Percentiles rank a stretch among this genome's conserved stretches.
Conservation (phyloP, 2,329 filamentous ascomycete species). For the Chrysosporium keratinophilum region DNA sequence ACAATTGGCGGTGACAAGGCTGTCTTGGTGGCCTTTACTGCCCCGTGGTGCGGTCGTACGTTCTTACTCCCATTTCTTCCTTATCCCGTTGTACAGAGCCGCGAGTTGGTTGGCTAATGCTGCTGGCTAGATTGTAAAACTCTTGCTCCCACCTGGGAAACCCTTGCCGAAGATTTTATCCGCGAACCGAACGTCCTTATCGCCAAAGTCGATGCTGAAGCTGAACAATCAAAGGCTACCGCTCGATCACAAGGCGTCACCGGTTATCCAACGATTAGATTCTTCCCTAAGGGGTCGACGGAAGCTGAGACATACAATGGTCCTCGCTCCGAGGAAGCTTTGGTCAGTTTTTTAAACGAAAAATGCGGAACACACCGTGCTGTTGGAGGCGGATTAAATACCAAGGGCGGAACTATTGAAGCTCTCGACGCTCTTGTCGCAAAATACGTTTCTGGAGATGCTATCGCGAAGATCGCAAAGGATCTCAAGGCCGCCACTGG, state of each 20-base stretch:
- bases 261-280: conserved; percentile 96
- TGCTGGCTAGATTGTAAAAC: conserved; percentile 74
- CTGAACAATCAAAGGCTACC: conserved; percentile 68
- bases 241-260: conserved; percentile 66
- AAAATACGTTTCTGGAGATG: conserved; percentile 51
- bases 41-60: conserved; percentile 97
- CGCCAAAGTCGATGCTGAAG: conserved; percentile 92
- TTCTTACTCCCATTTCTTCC: conserved; percentile 27
- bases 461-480: conserved; percentile 54
- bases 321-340: conserved; percentile 62
- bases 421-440: conserved; percentile 64
- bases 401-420: conserved; percentile 69
- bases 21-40: conserved; percentile 91
- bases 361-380: conserved; percentile 80
- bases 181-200: conserved; percentile 70
- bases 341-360: conserved; percentile 75
- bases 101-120: background rate
- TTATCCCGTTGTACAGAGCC: conserved; percentile 8
- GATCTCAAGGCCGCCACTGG: conserved; percentile 64
- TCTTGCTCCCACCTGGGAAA: conserved; percentile 84
- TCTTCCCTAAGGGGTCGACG: conserved; percentile 77
- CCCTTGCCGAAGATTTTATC: conserved; percentile 68
- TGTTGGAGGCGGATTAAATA: conserved; percentile 68
- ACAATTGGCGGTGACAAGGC: conserved; percentile 75
- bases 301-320: conserved; percentile 62